A percentile compares a stretch with the other conserved stretches of the same genome.
phyloP scores from a whole-genome alignment of 805 yeast genomes.

The Pichia cabralensis region DNA sequence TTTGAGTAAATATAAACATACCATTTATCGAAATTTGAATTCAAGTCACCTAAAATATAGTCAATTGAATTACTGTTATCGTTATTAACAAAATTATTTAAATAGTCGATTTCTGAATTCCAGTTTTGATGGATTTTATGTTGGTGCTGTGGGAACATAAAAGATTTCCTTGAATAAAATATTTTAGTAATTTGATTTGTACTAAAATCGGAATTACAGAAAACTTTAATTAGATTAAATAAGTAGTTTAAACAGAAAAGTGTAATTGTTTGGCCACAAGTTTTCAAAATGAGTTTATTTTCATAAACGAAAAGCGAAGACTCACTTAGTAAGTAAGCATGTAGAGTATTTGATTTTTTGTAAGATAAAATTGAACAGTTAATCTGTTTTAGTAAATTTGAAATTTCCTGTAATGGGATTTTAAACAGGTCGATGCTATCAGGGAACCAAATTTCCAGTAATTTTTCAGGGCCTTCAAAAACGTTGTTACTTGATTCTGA shows the following conservation, averaged over 20 bases:
- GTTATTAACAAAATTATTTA: constrained; percentile 53
- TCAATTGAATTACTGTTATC: constrained; percentile 53
- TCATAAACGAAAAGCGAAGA: constrained; percentile 84
- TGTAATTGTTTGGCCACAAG: constrained; percentile 95
- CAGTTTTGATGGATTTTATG: constrained; percentile 73
- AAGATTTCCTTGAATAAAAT: constrained; percentile 84
- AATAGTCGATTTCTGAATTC: constrained; percentile 65
- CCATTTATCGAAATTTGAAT: constrained; percentile 70
- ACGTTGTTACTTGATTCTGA: too few species aligned
- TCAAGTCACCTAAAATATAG: constrained; percentile 64
- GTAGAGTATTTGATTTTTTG: constrained; percentile 54
- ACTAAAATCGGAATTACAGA: constrained; percentile 30
- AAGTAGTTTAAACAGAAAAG: constrained; percentile 63
- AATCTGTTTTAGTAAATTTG: constrained; percentile 64
- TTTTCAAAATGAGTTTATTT: constrained; percentile 77
- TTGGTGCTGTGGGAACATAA: constrained; percentile 88
- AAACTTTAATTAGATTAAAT: constrained; percentile 37
- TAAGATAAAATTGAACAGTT: constrained; percentile 83
- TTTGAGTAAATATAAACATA: constrained; percentile 63
- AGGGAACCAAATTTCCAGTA: constrained; percentile 83
- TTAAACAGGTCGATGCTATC: constrained; percentile 48
- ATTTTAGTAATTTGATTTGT: constrained; percentile 43
- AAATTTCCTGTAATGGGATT: constrained; percentile 62
- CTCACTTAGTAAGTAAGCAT: constrained; percentile 82
- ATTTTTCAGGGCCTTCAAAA: constrained; percentile 95